Evolutionary conservation across 2,329 filamentous ascomycete genomes (phyloP).

Genomic region (Cytospora mali): DNA sequence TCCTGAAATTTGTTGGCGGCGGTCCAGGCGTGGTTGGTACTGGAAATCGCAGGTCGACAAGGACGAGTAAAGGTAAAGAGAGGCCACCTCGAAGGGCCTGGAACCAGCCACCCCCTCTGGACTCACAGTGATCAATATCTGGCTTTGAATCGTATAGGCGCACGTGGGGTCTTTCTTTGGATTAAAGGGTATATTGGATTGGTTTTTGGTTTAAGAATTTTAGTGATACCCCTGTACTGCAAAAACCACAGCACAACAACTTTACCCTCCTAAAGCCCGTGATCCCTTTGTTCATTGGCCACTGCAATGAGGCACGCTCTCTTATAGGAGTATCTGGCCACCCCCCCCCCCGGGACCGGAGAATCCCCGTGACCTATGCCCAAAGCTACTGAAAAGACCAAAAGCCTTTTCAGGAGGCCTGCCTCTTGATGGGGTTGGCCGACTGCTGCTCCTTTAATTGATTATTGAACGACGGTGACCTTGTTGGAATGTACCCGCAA

Average conservation of each 20-base stretch:
- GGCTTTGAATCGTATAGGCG: neutral
- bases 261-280: neutral
- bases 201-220: neutral
- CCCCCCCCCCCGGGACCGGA: too few species aligned
- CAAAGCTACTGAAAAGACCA: too few species aligned
- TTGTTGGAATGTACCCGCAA: too few species aligned
- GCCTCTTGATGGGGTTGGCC: too few species aligned
- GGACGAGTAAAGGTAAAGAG: slow-evolving; percentile 33
- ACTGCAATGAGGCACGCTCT: neutral
- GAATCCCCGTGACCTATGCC: too few species aligned
- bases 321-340: neutral
- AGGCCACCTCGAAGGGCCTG: slow-evolving; percentile 21
- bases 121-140: slow-evolving; percentile 14
- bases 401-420: too few species aligned
- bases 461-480: too few species aligned
- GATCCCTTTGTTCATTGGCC: neutral
- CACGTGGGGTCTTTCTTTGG: neutral
- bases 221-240: neutral
- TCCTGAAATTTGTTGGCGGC: slow-evolving; percentile 66
- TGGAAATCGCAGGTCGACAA: slow-evolving; percentile 30
- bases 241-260: neutral
- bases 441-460: too few species aligned
- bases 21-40: slow-evolving; percentile 31
- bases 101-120: slow-evolving; percentile 26
- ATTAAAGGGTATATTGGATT: neutral